phyloP scores from a whole-genome alignment of 345 rosid genomes.

The Bruguiera sexangula region DNA sequence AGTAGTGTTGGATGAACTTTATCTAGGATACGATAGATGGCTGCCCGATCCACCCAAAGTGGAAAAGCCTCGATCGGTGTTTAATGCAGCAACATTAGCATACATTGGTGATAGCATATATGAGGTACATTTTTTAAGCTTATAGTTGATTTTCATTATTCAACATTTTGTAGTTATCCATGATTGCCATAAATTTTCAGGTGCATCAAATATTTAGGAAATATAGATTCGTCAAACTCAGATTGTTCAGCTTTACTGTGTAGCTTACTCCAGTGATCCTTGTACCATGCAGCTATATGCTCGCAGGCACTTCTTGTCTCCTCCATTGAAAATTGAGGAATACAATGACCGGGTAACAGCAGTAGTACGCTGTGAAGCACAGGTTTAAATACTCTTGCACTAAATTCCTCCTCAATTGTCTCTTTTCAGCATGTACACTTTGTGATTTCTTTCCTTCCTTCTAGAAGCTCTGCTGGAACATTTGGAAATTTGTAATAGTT shows the following conservation, averaged over 20 bases:
- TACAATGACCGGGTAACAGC: slow-evolving; percentile 70
- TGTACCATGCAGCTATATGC: slow-evolving; percentile 63
- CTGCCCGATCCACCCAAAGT: slow-evolving; percentile 58
- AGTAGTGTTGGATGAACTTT: slow-evolving; percentile 34
- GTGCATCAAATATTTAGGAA: neutral
- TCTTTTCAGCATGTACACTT: too few species aligned
- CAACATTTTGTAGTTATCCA: neutral
- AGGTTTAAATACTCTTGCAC: slow-evolving; percentile 32
- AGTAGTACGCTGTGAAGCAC: slow-evolving; percentile 91
- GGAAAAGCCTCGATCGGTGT: slow-evolving; percentile 59
- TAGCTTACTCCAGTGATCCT: slow-evolving; percentile 20
- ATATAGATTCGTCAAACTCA: neutral
- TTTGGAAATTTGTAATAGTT: too few species aligned
- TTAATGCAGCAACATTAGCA: slow-evolving; percentile 42
- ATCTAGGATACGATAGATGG: slow-evolving; percentile 61
- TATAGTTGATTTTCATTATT: neutral
- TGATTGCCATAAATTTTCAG: neutral
- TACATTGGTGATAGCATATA: slow-evolving; percentile 70
- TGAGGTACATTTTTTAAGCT: slow-evolving; percentile 44
- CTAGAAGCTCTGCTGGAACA: too few species aligned
- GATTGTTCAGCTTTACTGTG: neutral
- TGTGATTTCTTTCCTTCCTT: too few species aligned
- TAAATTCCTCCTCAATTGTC: too few species aligned
- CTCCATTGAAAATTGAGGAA: slow-evolving; percentile 75
- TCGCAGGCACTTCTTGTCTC: slow-evolving; percentile 80